Base-by-base conservation (phyloP, 257 asterid species). In the Solanum chilense region DNA sequence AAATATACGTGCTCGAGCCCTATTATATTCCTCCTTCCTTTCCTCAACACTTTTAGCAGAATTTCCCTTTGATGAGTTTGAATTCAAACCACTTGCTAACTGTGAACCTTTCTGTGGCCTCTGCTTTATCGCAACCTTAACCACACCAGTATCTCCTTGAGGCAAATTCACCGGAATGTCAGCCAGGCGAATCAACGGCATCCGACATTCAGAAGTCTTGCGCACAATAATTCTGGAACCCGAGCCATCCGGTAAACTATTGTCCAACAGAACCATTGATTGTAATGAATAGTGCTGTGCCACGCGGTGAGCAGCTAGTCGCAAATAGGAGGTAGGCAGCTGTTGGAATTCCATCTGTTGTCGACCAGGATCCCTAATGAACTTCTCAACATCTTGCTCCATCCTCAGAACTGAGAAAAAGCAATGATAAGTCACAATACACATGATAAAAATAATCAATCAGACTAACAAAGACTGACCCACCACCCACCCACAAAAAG, bases 251-350 rank as follows among this genome's bases (percentile, higher is more conserved):
- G 96, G 98, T 82, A 95, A 87, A 89, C 91, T 95, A 89, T 94
- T 95, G 87, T 97, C 99, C 95, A 95, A 62, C 88, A 94, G 92
- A 92, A 97, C 99, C 99, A 96, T 96, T 82, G 99, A 97, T 71
- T 93, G 98, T 89, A 97, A 92, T n/a, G 95, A 96, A 88, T 97
- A 97, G 89, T 97, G 99, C 85, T 97, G 99, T 31, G 99, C 99
- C 70, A 97, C 98, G 69, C 99, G 99, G 92, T 97, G 99, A 82
- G 98, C 99, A 86, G 99, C 99, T 94, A 97, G 90, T 12, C 99
- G 96, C 90, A 96, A 91, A 92, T 96, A 97, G 60, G 99, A 97
- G 89, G 98, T 97, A 58, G 99, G 99, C 86, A 97, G 92, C 90
- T 95, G 98, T 80, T 95, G 95, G 90, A 97, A 97, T 89, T 97